Base-by-base conservation (phyloP, 2,329 filamentous ascomycete genomes). In the Cladosporium colombiae region DNA sequence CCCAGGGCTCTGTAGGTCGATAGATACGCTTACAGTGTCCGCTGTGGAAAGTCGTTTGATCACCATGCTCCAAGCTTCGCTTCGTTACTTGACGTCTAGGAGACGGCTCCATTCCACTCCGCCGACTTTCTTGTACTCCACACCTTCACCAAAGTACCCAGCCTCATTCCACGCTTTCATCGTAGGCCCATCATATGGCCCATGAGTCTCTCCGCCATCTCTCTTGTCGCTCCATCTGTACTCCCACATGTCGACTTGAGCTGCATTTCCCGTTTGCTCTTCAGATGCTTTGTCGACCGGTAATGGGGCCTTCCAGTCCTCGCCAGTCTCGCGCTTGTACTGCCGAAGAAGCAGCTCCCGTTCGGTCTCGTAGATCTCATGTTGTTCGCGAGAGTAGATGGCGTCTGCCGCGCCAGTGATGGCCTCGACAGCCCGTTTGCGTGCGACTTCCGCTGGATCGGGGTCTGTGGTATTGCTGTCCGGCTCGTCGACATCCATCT, bases 111-210 rank as follows among this genome's bases (percentile, higher is more conserved):
- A 84, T 50, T 80, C 80, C 14, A 67, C 72, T 46, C 78, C 74
- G 14, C 80, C 80, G 18, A 80, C 74, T 27, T 73, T 73, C 59
- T 80, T 77, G 69, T 82, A 84, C 69, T 83, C 94, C 27, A 97
- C 92, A 0, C 91, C 92, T 69, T 95, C 90, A 14, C 89, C 90
- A 78, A 99, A 99, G 76, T 98, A 98, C 2, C 95, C 95, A 27
- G 92, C 92, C 68, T 91, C 88, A 71, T 90, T 88, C 95, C 95
- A 99, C 2, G 91, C 91, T 72, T 88, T 87, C 95, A 99, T 98
- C 44, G 90, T 94, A 5, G 84, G 77, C 8, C 85, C 86, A 74
- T 97, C 92, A 77, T 93, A 99, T 0, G 95, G 94, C 0, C 95
- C 95, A 77, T 99, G 92, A 66, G 86, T 85, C 57, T 87, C 85